Evolutionary conservation across 2,329 filamentous ascomycete species (phyloP).

Genomic region (Talaromyces sp.): DNA sequence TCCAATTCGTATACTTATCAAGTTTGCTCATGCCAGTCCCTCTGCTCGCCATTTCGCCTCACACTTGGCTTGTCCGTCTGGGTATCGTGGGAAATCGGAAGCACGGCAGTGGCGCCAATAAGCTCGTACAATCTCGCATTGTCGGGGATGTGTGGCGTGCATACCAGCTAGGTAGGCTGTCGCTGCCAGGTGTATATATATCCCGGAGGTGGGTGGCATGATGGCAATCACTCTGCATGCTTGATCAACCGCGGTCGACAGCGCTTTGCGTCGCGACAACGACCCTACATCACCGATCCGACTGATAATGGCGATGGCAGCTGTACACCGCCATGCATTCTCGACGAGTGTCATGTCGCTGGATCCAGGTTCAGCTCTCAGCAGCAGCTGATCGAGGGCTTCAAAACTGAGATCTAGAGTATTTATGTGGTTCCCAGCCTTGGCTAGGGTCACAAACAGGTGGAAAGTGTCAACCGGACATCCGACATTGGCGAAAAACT

Average conservation of each 20-base stretch:
- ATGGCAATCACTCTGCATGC: constrained; percentile 35
- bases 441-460: constrained; percentile 35
- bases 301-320: constrained; percentile 32
- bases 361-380: constrained; percentile 1
- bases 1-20: background rate
- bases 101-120: constrained; percentile 41
- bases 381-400: constrained; percentile 21
- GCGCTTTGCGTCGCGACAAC: constrained; percentile 17
- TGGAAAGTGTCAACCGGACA: constrained; percentile 38
- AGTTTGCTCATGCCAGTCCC: constrained; percentile 20
- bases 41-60: constrained; percentile 33
- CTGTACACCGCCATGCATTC: constrained; percentile 37
- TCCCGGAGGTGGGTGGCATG: constrained; percentile 33
- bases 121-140: constrained; percentile 34
- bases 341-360: constrained; percentile 22
- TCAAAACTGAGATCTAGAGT: constrained; percentile 15
- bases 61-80: constrained; percentile 31
- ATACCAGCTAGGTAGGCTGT: constrained; percentile 39
- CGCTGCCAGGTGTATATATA: constrained; percentile 41
- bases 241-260: constrained; percentile 33
- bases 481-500: constrained; percentile 39
- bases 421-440: constrained; percentile 18
- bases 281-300: constrained; percentile 13
- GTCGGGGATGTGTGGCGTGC: constrained; percentile 29
- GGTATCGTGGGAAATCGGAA: constrained; percentile 40